Evolutionary conservation across 495 filamentous ascomycete genomes (phyloP).

Genomic region (Cercophora samala): DNA sequence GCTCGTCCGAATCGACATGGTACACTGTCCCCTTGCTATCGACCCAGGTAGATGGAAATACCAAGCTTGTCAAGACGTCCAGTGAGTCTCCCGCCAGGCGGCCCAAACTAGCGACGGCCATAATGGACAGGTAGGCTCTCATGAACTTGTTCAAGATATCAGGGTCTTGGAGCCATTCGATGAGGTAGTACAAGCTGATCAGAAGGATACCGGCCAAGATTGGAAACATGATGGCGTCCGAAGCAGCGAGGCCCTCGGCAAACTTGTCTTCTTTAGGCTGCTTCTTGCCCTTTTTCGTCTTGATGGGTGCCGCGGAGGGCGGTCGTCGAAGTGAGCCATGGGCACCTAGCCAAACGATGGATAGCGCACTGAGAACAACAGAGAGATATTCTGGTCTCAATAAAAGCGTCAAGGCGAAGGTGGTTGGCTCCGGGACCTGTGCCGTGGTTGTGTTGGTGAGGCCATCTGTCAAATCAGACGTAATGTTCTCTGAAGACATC

Average conservation of each 20-base stretch:
- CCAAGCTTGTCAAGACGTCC: conserved; percentile 59
- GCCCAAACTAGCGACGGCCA: conserved; percentile 71
- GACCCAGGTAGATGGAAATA: conserved; percentile 67
- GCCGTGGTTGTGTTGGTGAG: conserved; percentile 7
- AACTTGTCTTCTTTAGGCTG: conserved; percentile 59
- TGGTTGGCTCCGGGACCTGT: not conserved
- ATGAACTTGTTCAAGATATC: conserved; percentile 78
- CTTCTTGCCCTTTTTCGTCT: conserved; percentile 43
- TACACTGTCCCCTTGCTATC: conserved; percentile 43
- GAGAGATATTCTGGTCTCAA: conserved; percentile 44
- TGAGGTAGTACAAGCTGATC: conserved; percentile 77
- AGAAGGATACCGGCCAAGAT: conserved; percentile 72
- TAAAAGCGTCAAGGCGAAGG: conserved; percentile 41
- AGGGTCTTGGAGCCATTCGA: conserved; percentile 84
- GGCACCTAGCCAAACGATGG: conserved; percentile 46
- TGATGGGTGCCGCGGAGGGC: conserved; percentile 65
- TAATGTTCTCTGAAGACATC: conserved; percentile 22
- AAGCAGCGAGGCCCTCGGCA: conserved; percentile 73
- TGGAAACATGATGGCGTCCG: conserved; percentile 84
- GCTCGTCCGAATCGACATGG: conserved; percentile 38
- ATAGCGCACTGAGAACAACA: conserved; percentile 42
- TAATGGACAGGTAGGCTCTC: conserved; percentile 76
- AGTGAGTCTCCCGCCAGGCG: conserved; percentile 66
- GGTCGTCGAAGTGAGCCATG: conserved; percentile 63
- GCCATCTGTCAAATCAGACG: conserved; percentile 7